Conservation (phyloP, 192 early-diverging fungal genomes). For the Coemansia javaensis region DNA sequence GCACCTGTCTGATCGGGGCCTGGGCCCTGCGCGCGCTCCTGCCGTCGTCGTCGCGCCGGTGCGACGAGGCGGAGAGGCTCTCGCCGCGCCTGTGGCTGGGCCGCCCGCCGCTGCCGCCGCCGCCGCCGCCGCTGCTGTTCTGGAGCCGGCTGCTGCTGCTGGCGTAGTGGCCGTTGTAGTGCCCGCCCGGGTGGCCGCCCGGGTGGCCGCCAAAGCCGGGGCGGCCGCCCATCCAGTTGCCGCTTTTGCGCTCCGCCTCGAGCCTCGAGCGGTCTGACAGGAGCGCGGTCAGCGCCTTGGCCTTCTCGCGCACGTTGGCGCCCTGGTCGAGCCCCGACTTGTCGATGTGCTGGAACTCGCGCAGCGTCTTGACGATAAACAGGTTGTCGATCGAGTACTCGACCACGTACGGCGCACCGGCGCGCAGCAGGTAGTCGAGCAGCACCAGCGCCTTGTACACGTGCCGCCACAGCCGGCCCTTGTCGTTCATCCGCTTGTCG, state of each 20-base stretch:
- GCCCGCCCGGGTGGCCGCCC: neutral
- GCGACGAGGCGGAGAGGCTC: slow-evolving; percentile 16
- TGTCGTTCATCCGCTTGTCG: slow-evolving; percentile 95
- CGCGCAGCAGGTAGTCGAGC: slow-evolving; percentile 78
- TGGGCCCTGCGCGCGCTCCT: slow-evolving; percentile 73
- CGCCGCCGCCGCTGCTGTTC: neutral
- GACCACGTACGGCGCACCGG: slow-evolving; percentile 83
- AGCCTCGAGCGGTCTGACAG: slow-evolving; percentile 74
- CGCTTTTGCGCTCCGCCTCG: slow-evolving; percentile 66
- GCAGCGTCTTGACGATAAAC: slow-evolving; percentile 91
- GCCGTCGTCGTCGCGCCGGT: slow-evolving; percentile 65
- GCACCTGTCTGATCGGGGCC: slow-evolving; percentile 70
- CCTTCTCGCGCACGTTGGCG: slow-evolving; percentile 86
- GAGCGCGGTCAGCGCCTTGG: slow-evolving; percentile 81
- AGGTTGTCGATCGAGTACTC: slow-evolving; percentile 84
- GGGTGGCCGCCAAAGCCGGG: slow-evolving; percentile 37
- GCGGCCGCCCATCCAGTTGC: slow-evolving; percentile 61
- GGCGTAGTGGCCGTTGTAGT: slow-evolving; percentile 21
- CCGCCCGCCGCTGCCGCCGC: slow-evolving; percentile 6
- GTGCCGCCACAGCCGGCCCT: slow-evolving; percentile 97
- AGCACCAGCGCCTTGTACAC: slow-evolving; percentile 91
- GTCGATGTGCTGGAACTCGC: slow-evolving; percentile 95
- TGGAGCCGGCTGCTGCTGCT: slow-evolving; percentile 41
- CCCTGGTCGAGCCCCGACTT: slow-evolving; percentile 91
- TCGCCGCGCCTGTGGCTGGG: slow-evolving; percentile 22